phyloP scores from a whole-genome alignment of 2,329 filamentous ascomycete species.

The Aspergillus sp. region DNA sequence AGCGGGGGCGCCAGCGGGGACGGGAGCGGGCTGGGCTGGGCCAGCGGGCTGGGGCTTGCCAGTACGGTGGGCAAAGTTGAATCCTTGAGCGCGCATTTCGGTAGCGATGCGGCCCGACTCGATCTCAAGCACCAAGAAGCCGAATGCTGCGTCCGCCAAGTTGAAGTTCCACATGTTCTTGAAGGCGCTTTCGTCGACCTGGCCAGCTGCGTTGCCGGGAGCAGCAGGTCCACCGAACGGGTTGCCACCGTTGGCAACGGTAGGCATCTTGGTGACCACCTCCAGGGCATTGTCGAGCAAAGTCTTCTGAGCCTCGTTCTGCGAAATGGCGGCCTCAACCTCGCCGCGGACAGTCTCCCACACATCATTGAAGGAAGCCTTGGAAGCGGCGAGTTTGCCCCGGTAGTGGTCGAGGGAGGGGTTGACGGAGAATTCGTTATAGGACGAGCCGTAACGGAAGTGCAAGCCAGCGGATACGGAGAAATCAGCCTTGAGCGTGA shows the following conservation, averaged over 20 bases:
- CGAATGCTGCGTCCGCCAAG: conserved; percentile 93
- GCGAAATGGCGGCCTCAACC: conserved; percentile 88
- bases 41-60: conserved; percentile 65
- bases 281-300: conserved; percentile 87
- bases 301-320: conserved; percentile 92
- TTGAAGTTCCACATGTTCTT: conserved; percentile 99
- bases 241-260: conserved; percentile 90
- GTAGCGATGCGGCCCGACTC: conserved; percentile 95
- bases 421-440: conserved; percentile 99
- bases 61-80: conserved; percentile 96
- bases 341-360: conserved; percentile 98
- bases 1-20: conserved; percentile 29
- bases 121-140: conserved; percentile 91
- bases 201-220: conserved; percentile 70
- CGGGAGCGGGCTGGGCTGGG: conserved; percentile 24
- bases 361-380: conserved; percentile 97
- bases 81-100: conserved; percentile 97
- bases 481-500: conserved; percentile 96
- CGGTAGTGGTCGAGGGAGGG: conserved; percentile 97
- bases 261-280: conserved; percentile 97
- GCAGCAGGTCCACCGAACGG: conserved; percentile 87
- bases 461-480: conserved; percentile 96
- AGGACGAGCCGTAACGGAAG: conserved; percentile 98
- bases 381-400: conserved; percentile 95
- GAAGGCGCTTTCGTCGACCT: conserved; percentile 97